Evolutionary conservation across 139 green algal genomes (phyloP).

Genomic region (Chlamydomonas urium): DNA sequence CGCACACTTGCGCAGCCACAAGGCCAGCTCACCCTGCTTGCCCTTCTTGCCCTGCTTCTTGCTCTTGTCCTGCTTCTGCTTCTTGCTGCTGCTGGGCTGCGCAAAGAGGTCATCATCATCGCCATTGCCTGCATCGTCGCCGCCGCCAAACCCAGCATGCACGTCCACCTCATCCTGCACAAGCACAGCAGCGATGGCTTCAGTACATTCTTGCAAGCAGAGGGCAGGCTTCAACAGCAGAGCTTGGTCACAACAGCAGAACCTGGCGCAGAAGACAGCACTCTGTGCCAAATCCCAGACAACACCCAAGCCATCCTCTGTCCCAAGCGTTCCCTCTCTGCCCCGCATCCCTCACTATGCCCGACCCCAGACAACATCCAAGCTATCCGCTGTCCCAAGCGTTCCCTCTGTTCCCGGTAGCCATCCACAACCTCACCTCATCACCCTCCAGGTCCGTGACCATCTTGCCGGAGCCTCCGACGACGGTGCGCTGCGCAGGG

Average conservation of each 20-base stretch:
- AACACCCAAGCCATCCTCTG: too few species aligned
- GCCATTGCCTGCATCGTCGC: constrained; percentile 16
- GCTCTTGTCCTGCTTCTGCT: not conserved
- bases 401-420: constrained; percentile 1
- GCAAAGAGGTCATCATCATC: constrained; percentile 25
- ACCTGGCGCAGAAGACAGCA: too few species aligned
- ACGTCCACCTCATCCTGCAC: constrained; percentile 18
- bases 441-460: constrained; percentile 35
- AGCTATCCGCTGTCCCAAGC: too few species aligned
- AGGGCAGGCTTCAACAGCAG: too few species aligned
- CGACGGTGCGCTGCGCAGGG: constrained; percentile 35
- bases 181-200: too few species aligned
- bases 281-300: too few species aligned
- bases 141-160: constrained; percentile 1
- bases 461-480: constrained; percentile 25
- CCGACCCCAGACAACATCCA: too few species aligned
- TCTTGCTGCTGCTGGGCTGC: not conserved
- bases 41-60: constrained; percentile 12
- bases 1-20: constrained; percentile 6
- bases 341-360: too few species aligned
- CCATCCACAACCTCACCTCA: constrained; percentile 25
- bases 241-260: too few species aligned
- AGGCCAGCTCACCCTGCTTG: not conserved
- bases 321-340: too few species aligned
- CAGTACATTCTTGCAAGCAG: too few species aligned